Evolutionary conservation across 768 basidiomycete genomes (phyloP), one percentile per base, ranked within the genome.

Genomic region (Trametes punicea): DNA sequence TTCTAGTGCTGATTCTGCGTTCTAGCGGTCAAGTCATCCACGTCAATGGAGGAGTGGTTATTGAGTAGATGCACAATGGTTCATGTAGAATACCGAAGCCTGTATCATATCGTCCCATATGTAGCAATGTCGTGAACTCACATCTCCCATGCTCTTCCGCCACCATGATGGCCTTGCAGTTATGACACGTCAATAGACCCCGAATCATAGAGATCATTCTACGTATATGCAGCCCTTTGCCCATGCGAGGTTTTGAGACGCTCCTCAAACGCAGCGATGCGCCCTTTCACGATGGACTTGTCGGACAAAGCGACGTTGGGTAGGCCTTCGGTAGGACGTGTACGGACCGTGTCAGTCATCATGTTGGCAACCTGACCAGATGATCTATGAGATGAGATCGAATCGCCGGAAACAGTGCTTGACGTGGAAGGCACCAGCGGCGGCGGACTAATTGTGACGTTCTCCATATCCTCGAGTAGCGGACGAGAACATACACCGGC

Each of bases 31-130:
- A 70, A 55, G 57, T 68, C 26, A 62, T 70, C 30, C 69, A 70
- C 46, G 61, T 68, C 40, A 68, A 70, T 44, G 69, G 69, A 7
- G 69, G 69, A 5, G 61, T 66, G 4, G 65, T 70, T 9, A 68
- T 70, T 46, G 67, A 66, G 57, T 69, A 58, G 41, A 46, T 41
- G 13, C 8, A 36, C 16, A 3, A n/a, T n/a, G 2, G 5, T 8
- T 18, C n/a, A 13, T 46, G 51, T 36, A 54, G 26, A n/a, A 38
- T 46, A 53, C 29, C 18, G 3, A 40, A 38, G 23, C 9, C 3
- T 54, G 47, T 41, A 57, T 25, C 27, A 57, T 44, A 38, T 9
- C 20, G 41, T 13, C 36, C n/a, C 31, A 48, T 13, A 3, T 51
- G 56, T 55, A 51, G 31, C 36, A 38, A 46, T 56, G 49, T 15